Percentiles rank a stretch among this genome's conserved stretches.
These are phyloP conservation scores for Claviceps pazoutovae DNA, from an alignment of 2,329 filamentous ascomycete species.

Conservation along the genomic window DNA sequence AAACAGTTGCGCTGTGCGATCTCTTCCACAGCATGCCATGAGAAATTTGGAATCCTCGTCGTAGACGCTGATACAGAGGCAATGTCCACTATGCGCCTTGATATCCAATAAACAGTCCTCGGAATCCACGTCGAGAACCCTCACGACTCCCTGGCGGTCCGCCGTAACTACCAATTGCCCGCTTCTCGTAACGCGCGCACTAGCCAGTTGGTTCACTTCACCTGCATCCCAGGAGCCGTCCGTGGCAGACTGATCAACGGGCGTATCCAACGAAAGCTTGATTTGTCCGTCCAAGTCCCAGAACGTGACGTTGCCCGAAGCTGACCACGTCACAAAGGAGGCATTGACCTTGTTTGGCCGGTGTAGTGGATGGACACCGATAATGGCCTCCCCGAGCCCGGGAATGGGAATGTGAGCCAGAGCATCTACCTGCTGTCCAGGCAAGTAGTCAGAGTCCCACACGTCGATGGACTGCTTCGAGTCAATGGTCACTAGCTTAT, in stretches of 20 bases:
- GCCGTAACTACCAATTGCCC: conserved; percentile 63
- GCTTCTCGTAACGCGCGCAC: conserved; percentile 44
- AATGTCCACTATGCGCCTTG: conserved; percentile 77
- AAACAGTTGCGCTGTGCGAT: conserved; percentile 91
- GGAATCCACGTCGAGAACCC: conserved; percentile 49
- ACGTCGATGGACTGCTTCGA: conserved; percentile 62
- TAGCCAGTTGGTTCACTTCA: conserved; percentile 42
- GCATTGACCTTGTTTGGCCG: conserved; percentile 47
- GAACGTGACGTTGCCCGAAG: conserved; percentile 63
- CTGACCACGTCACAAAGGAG: conserved; percentile 82
- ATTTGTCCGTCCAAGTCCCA: conserved; percentile 66
- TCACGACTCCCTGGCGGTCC: conserved; percentile 74
- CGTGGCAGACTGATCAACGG: conserved; percentile 45
- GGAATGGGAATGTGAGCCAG: conserved; percentile 41
- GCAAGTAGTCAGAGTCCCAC: conserved; percentile 33
- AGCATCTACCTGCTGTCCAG: conserved; percentile 23
- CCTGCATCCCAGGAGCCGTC: conserved; percentile 36
- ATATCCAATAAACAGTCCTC: conserved; percentile 52
- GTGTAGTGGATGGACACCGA: conserved; percentile 58
- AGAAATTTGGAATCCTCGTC: conserved; percentile 48
- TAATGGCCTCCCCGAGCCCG: conserved; percentile 48
- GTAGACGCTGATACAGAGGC: conserved; percentile 66
- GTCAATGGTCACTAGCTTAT: conserved; percentile 63
- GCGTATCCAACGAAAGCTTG: conserved; percentile 48
- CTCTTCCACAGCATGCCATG: conserved; percentile 71